Base-by-base conservation (phyloP, 768 basidiomycete species). In the Mycena kentingensis region DNA sequence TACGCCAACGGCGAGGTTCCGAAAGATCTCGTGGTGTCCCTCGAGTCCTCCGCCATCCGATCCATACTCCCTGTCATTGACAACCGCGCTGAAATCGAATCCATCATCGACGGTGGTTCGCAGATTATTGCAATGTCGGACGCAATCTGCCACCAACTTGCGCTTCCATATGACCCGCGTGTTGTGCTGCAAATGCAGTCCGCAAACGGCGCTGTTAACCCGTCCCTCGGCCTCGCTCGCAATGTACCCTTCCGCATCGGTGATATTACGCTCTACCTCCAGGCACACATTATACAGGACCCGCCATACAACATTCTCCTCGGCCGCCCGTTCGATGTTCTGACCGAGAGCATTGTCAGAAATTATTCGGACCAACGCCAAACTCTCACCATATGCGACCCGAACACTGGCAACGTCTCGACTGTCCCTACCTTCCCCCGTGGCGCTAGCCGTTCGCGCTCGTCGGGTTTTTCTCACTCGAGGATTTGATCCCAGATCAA, bases 41-140 rank as follows among this genome's bases (percentile, higher is more conserved):
- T 21, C 21, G 51, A 60, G 15, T 56, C 57, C 1, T 35, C 51
- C 19, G 43, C 52, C 5, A 52, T 64, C 21, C 59, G 59, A 5
- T 39, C 57, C 15, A 49, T 64, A 22, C 28, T 51, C 5, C 49
- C 52, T 19, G 16, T 32, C 5, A 51, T 64, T 21, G 50, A 52
- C n/a, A 47, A 47, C 24, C 31, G 36, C 28, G 27, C 36, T 12
- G 18, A 21, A 1, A 45, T 60, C 25, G 52, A 58, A 5, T 55
- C 51, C 25, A 62, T 62, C 39, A 24, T 62, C 34, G 63, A 64
- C 42, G 54, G 50, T 24, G 61, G 63, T 11, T 61, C 52, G 3
- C 39, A 56, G 8, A 60, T 65, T 19, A 28, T 61, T 28, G 37
- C 57, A 0, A 65, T 65, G 62, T 65, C 62, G 1, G 61, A 63